Evolutionary conservation across 2,329 filamentous ascomycete species (phyloP).

Genomic region (Pseudogymnoascus sp.): DNA sequence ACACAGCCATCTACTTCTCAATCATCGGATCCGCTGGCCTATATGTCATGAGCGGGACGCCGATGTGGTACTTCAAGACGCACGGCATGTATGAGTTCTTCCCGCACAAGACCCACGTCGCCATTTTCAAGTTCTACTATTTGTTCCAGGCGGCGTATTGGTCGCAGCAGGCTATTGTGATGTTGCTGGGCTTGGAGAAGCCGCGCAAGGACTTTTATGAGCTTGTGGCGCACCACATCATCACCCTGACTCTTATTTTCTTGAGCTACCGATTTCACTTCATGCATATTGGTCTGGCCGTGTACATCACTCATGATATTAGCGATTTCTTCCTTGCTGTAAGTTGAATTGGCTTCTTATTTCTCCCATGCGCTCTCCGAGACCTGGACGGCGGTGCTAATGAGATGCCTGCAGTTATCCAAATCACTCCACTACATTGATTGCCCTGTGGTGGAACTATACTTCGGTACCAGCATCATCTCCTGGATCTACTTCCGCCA

Average conservation of each 20-base stretch:
- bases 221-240: constrained; percentile 82
- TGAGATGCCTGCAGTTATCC: constrained; percentile 52
- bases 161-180: constrained; percentile 86
- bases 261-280: constrained; percentile 95
- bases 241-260: constrained; percentile 74
- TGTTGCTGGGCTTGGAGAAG: constrained; percentile 82
- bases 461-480: constrained; percentile 71
- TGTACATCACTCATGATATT: constrained; percentile 92
- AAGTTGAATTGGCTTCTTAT: constrained; percentile 31
- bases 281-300: constrained; percentile 85
- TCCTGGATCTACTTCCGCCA: constrained; percentile 85
- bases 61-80: constrained; percentile 94
- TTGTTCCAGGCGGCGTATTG: constrained; percentile 91
- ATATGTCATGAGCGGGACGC: constrained; percentile 84
- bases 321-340: constrained; percentile 93
- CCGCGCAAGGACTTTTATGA: constrained; percentile 93
- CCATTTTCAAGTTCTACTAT: constrained; percentile 88
- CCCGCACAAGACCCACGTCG: constrained; percentile 74
- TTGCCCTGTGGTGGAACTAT: constrained; percentile 40
- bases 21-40: constrained; percentile 75
- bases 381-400: neutral
- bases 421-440: constrained; percentile 91
- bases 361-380: neutral
- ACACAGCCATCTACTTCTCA: constrained; percentile 85
- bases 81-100: constrained; percentile 82